phyloP scores from a whole-genome alignment of 305 asterid species.

The Fraxinus ornus region DNA sequence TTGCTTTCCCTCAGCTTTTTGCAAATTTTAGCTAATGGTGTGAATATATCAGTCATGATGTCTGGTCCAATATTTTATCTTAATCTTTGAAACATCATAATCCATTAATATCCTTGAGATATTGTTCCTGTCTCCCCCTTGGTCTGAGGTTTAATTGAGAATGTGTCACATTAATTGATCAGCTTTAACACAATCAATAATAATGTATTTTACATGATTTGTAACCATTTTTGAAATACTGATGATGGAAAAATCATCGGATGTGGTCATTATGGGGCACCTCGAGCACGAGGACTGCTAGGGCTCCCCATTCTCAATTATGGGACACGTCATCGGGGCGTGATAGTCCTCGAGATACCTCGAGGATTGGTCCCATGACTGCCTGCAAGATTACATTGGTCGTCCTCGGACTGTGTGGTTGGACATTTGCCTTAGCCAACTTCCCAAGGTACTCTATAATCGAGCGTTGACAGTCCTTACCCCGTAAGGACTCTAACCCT shows the following conservation, averaged over 20 bases:
- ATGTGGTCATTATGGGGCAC: no score
- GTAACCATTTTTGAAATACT: not conserved
- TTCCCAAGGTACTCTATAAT: no score
- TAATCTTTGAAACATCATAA: not conserved
- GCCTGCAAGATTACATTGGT: no score
- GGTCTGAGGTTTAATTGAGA: not conserved
- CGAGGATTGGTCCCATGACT: no score
- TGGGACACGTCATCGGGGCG: no score
- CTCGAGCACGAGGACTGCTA: no score
- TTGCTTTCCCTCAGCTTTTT: not conserved
- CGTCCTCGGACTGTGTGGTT: no score
- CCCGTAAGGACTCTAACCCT: no score
- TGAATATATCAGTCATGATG: not conserved
- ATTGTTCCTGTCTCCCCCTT: not conserved
- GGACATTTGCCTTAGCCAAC: no score
- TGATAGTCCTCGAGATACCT: no score
- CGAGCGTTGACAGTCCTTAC: no score
- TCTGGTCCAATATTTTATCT: constrained; percentile 1
- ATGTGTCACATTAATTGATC: not conserved
- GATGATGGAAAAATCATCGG: not conserved
- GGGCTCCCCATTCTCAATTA: no score
- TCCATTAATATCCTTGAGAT: not conserved
- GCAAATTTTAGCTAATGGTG: constrained; percentile 1
- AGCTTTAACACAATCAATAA: not conserved
- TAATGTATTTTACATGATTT: not conserved